phyloP scores from a whole-genome alignment of 495 filamentous ascomycete species.

The Daldinia bambusicola region DNA sequence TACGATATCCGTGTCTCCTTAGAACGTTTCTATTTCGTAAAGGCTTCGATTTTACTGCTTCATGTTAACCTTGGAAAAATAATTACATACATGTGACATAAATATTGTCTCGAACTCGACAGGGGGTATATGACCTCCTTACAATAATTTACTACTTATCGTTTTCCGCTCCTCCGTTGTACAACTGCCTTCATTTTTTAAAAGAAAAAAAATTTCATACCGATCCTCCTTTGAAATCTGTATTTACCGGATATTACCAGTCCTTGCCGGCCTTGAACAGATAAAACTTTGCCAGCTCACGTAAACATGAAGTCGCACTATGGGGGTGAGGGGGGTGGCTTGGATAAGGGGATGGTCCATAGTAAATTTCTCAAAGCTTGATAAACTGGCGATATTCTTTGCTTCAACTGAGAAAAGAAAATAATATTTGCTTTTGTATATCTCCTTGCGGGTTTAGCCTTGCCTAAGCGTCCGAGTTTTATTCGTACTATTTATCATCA shows the following conservation, averaged over 20 bases:
- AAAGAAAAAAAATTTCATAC: not conserved
- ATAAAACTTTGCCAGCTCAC: not conserved
- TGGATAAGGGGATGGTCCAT: slow-evolving; percentile 26
- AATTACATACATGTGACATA: not conserved
- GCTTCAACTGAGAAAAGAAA: slow-evolving; percentile 20
- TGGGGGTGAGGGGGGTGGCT: slow-evolving; percentile 33
- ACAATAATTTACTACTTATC: not conserved
- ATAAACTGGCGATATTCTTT: slow-evolving; percentile 14
- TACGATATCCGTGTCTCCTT: not conserved
- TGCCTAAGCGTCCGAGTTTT: not conserved
- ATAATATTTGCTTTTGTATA: slow-evolving; percentile 8
- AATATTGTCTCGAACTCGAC: not conserved
- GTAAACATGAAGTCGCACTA: slow-evolving; percentile 18
- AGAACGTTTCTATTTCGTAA: not conserved
- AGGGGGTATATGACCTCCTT: not conserved
- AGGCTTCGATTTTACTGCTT: not conserved
- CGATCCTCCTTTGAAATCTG: not conserved
- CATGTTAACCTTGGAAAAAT: slow-evolving; percentile 3
- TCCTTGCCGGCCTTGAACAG: slow-evolving; percentile 7
- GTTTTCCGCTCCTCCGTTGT: slow-evolving; percentile 3
- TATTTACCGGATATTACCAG: not conserved
- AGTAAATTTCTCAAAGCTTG: slow-evolving; percentile 25
- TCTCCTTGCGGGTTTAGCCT: not conserved
- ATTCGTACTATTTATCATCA: not conserved
- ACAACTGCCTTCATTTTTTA: not conserved